phyloP scores from a whole-genome alignment of 192 early-diverging fungal species.

The Hyaloraphidium curvatum region DNA sequence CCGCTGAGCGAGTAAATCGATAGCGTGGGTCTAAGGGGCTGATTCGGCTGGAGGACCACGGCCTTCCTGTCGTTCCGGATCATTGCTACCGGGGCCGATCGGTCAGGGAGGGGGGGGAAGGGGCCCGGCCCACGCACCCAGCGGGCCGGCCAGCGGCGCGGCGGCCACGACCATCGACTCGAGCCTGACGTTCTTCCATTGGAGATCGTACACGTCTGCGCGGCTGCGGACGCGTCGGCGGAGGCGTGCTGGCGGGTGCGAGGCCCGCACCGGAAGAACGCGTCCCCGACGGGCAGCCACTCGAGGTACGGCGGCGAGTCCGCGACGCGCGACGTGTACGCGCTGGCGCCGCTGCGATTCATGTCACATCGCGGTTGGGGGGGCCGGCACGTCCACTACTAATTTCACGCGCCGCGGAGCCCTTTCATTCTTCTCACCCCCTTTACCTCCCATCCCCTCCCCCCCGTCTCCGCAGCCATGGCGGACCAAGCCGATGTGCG shows the following conservation, averaged over 20 bases:
- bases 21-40: constrained; percentile 54
- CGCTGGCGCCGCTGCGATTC: not conserved
- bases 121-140: too few species aligned
- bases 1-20: constrained; percentile 76
- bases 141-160: too few species aligned
- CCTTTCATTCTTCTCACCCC: not conserved
- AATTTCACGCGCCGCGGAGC: not conserved
- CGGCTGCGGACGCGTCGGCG: not conserved
- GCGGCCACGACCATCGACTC: too few species aligned
- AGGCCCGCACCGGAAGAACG: not conserved
- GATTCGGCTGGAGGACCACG: constrained; percentile 47
- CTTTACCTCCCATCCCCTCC: not conserved
- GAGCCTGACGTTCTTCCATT: too few species aligned
- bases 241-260: not conserved
- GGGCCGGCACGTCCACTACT: not conserved
- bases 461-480: not conserved
- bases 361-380: not conserved
- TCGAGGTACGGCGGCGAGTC: not conserved
- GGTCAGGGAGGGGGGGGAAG: too few species aligned
- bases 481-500: not conserved
- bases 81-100: too few species aligned
- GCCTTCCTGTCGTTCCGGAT: constrained; percentile 81
- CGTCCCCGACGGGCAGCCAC: too few species aligned
- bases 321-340: not conserved
- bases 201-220: not conserved